Percentiles rank a stretch among this genome's conserved stretches.
phyloP scores from a whole-genome alignment of 202 grass and related monocot genomes.

The Brachypodium distachyon region DNA sequence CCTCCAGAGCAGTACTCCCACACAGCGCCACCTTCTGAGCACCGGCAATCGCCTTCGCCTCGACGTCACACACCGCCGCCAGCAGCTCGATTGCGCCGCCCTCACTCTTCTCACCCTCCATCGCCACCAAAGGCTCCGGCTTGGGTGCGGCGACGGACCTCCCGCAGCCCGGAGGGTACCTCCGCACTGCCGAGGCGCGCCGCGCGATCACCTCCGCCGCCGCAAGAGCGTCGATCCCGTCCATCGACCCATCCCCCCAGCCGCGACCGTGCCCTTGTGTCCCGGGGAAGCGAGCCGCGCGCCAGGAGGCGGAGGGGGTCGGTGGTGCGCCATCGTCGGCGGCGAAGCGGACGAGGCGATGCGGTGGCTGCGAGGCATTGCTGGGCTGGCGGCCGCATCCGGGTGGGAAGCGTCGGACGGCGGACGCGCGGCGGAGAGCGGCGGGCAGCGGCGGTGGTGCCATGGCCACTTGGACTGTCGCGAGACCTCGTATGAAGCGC shows the following conservation, averaged over 20 bases:
- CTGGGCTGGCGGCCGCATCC: conserved; percentile 16
- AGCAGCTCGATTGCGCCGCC: neutral
- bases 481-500: neutral
- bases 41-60: neutral
- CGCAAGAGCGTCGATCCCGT: neutral
- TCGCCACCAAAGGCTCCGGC: neutral
- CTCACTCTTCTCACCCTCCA: neutral
- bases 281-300: neutral
- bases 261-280: neutral
- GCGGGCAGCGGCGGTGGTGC: neutral
- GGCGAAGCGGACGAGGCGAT: neutral
- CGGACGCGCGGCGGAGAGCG: neutral
- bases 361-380: neutral
- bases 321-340: neutral
- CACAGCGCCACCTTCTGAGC: neutral
- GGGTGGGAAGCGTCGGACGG: conserved; percentile 26
- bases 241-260: neutral
- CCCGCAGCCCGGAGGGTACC: conserved; percentile 34
- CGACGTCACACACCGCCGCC: neutral
- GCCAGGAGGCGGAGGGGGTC: neutral
- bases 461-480: neutral
- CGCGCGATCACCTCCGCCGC: neutral
- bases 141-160: neutral
- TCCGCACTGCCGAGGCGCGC: conserved; percentile 20
- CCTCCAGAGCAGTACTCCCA: neutral